Evolutionary conservation across 768 basidiomycete genomes (phyloP), one percentile per base, ranked within the genome.

Genomic region (Pleurotus giganteus): DNA sequence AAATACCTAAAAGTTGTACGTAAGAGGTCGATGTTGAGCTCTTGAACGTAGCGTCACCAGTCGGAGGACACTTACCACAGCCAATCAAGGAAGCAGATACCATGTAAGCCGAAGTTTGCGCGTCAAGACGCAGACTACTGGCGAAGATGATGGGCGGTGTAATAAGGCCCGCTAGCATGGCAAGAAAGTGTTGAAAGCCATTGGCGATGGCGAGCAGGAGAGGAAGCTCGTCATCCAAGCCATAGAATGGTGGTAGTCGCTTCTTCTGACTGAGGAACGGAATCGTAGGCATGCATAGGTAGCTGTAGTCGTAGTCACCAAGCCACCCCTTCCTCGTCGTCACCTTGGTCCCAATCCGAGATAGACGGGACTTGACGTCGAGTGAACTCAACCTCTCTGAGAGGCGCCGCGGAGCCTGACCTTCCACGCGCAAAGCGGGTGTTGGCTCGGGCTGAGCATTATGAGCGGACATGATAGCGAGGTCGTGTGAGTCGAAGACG

Each of bases 71-170:
- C 83, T 21, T 54, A 85, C 87, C 87, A 62, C 84, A 88, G n/a
- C 85, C 82, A 61, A 91, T 91, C 47, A 93, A 74, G 1, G 85
- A 86, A 0, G 91, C 84, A 6, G 89, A 91, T 59, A 93, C 82
- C 85, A 92, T 82, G 63, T 92, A 94, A 0, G 86, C 73, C 9
- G 85, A 85, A 1, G 78, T 83, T 24, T 68, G 68, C 2, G 76
- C 62, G 46, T 88, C 83, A 17, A 91, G 70, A 55, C 70, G 82
- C 32, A 92, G 69, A 3, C 82, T 66, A 49, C 78, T 81, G 1
- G 88, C 82, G 60, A 92, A 85, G 56, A 91, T 88, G 61, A 91
- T 91, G 0, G 91, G 90, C 0, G 90, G 91, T 0, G 88, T 89
- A 61, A 92, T 90, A 39, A 91, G 73, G 2, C 88, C 89, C 1